A percentile compares a stretch with the other conserved stretches of the same genome.
These are phyloP conservation scores for Euphorbia pulcherrima DNA, from an alignment of 345 rosid species.

Conservation along the genomic window DNA sequence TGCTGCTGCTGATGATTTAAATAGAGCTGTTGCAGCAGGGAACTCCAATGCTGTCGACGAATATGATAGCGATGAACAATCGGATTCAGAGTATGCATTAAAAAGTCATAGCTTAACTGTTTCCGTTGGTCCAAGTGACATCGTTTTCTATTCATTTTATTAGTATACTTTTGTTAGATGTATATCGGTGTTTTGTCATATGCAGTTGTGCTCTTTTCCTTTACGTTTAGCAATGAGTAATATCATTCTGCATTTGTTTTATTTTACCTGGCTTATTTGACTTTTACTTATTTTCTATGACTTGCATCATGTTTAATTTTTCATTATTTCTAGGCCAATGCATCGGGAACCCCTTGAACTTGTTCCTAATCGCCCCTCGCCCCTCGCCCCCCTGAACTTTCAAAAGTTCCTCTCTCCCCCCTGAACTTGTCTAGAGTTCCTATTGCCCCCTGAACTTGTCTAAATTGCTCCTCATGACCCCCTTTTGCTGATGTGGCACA, in stretches of 20 bases:
- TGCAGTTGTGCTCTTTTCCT: neutral
- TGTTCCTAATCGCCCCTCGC: too few relatives aligned
- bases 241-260: neutral
- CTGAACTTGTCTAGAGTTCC: too few relatives aligned
- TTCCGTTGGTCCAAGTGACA: slow-evolving; percentile 1
- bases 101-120: neutral
- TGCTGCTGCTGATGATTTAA: slow-evolving; percentile 48
- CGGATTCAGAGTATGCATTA: slow-evolving; percentile 79
- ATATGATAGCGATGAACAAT: slow-evolving; percentile 68
- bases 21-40: slow-evolving; percentile 43
- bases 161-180: neutral
- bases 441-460: too few relatives aligned
- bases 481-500: too few relatives aligned
- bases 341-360: too few relatives aligned
- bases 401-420: too few relatives aligned
- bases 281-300: neutral
- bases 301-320: neutral
- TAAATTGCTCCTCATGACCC: too few relatives aligned
- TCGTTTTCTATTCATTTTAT: neutral
- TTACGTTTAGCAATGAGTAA: neutral
- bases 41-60: slow-evolving; percentile 51
- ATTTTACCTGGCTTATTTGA: neutral
- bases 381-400: too few relatives aligned
- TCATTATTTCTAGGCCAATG: too few relatives aligned
- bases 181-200: neutral